A percentile compares a stretch with the other conserved stretches of the same genome.
Conservation (phyloP, 805 yeast genomes). For the Yarrowia yakushimensis region DNA sequence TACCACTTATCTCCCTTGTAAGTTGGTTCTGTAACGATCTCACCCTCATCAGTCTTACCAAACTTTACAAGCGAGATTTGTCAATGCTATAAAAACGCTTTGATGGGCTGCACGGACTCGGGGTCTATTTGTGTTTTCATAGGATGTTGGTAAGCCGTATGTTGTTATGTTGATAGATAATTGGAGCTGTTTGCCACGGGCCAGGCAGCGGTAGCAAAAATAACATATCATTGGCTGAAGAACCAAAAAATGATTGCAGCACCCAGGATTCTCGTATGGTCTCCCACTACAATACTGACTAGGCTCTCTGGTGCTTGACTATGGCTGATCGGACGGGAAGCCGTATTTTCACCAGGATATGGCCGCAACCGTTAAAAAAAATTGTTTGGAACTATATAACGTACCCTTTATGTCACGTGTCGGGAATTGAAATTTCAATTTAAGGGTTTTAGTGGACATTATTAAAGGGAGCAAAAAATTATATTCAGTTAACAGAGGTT, state of each 20-base stretch:
- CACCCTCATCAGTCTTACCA: no score
- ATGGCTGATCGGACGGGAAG: conserved; percentile 3
- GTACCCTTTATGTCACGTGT: not conserved
- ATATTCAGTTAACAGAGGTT: no score
- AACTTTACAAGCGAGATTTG: not conserved
- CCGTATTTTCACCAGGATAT: conserved; percentile 2
- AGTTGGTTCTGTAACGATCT: not conserved
- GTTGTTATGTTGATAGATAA: no score
- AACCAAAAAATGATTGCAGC: not conserved
- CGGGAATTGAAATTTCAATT: no score
- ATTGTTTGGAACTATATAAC: not conserved
- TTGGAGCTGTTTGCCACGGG: no score
- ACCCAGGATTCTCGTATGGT: conserved; percentile 7
- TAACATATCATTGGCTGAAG: no score
- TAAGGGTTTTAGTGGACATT: not conserved
- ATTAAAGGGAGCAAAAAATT: not conserved
- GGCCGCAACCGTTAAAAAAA: not conserved
- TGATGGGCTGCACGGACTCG: not conserved
- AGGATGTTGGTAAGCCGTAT: no score
- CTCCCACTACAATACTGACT: conserved; percentile 6
- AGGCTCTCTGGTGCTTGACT: conserved; percentile 8
- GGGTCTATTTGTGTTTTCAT: no score
- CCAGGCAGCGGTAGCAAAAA: no score
- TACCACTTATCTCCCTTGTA: no score
- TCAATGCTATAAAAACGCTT: not conserved